These are phyloP conservation scores for Astraeus odoratus DNA, from an alignment of 768 basidiomycete species.

Conservation along the genomic window DNA sequence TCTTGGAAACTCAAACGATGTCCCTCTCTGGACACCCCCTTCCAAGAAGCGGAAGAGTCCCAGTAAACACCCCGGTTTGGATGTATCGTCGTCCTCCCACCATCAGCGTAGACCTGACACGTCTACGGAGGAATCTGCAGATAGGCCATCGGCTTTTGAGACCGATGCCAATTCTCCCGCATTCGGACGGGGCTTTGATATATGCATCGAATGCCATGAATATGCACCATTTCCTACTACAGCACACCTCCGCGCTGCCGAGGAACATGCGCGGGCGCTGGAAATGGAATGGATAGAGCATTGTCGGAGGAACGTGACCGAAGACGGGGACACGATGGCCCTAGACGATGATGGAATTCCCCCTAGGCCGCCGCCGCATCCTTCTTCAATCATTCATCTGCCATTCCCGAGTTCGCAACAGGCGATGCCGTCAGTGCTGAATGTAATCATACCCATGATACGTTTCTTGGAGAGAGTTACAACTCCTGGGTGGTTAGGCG, in stretches of 20 bases:
- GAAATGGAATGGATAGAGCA: slow-evolving; percentile 61
- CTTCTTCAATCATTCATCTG: slow-evolving; percentile 64
- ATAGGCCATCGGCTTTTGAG: slow-evolving; percentile 29
- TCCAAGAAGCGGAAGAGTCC: slow-evolving; percentile 5
- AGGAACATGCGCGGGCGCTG: slow-evolving; percentile 64
- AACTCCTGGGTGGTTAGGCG: slow-evolving; percentile 33
- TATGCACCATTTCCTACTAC: slow-evolving; percentile 66
- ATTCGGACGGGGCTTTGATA: slow-evolving; percentile 65
- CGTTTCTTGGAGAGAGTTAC: slow-evolving; percentile 63
- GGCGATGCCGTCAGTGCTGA: slow-evolving; percentile 46
- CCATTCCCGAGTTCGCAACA: slow-evolving; percentile 68
- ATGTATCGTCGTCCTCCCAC: neutral
- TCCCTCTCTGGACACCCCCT: slow-evolving; percentile 41
- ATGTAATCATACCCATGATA: slow-evolving; percentile 54
- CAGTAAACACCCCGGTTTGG: neutral
- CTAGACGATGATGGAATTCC: slow-evolving; percentile 27
- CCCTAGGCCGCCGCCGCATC: slow-evolving; percentile 63
- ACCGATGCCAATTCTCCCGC: slow-evolving; percentile 34
- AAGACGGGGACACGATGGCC: slow-evolving; percentile 10
- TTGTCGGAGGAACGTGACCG: slow-evolving; percentile 20
- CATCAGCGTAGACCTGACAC: neutral
- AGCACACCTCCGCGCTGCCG: slow-evolving; percentile 61
- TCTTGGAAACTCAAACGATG: slow-evolving; percentile 79
- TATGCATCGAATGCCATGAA: slow-evolving; percentile 87
- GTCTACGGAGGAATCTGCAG: slow-evolving; percentile 7